Base-by-base conservation (phyloP, 805 yeast genomes). In the Priceomyces castillae region DNA sequence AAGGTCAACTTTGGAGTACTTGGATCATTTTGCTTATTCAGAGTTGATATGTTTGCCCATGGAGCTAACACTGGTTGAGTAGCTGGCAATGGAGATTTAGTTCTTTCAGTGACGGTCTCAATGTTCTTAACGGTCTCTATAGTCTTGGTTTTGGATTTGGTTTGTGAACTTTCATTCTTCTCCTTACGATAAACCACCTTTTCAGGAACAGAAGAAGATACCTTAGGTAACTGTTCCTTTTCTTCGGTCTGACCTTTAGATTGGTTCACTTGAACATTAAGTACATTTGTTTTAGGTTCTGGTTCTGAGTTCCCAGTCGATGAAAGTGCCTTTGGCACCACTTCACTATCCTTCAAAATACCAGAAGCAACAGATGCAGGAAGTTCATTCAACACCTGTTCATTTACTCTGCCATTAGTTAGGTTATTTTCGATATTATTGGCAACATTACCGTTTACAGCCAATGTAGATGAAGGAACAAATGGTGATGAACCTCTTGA, bases 31-130 rank as follows among this genome's bases (percentile, higher is more conserved):
- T 48, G 19, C 7, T 30, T 18, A 4, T 39, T 31, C 4, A n/a
- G 12, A 37, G 30, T 20, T 2, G 43, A n/a, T 18, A 34, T n/a
- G 15, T 58, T 46, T n/a, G 82, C 82, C 83, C 83, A 79, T 35
- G 84, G 83, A 4, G 83, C 83, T 23, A 70, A 56, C 37, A 49
- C 35, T 23, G 46, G 53, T 17, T 47, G 53, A 26, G 45, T 35
- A 26, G 57, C 44, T 1, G 58, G 57, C 7, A 19, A 20, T 17
- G 25, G 11, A 5, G 22, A 19, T n/a, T 34, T 20, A 12, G 37
- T 7, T 9, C 16, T 12, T 34, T 34, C 37, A 20, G 15, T 19
- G 3, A 34, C 15, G 7, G 37, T 12, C 10, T 34, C 37, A 19
- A 34, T 34, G 3, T 17, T 11, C 25, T 34, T 34, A 4, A 34